A percentile compares a stretch with the other conserved stretches of the same genome.
Evolutionary conservation across 2,329 filamentous ascomycete genomes (phyloP).

Genomic region (Scedosporium apiospermum): DNA sequence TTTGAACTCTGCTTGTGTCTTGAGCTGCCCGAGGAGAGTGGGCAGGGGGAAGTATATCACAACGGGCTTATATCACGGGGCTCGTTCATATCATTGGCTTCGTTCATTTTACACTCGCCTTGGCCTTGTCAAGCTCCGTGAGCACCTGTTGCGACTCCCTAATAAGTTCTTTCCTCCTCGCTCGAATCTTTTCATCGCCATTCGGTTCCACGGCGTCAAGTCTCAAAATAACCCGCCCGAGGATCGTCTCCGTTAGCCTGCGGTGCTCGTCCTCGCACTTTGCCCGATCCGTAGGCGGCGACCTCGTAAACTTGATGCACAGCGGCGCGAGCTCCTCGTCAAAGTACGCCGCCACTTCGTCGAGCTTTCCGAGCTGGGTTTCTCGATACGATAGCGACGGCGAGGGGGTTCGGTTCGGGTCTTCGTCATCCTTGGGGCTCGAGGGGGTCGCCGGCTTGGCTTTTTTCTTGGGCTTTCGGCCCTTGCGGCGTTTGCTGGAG

Average conservation of each 20-base stretch:
- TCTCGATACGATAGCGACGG: slow-evolving; percentile 22
- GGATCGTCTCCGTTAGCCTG: slow-evolving; percentile 63
- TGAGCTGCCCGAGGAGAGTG: too few relatives aligned
- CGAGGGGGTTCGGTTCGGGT: neutral
- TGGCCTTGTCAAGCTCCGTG: slow-evolving; percentile 48
- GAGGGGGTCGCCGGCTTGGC: slow-evolving; percentile 20
- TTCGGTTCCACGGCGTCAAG: slow-evolving; percentile 67
- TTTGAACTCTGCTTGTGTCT: too few relatives aligned
- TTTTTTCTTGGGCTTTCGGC: slow-evolving; percentile 33
- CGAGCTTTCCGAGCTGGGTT: slow-evolving; percentile 49
- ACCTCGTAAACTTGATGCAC: slow-evolving; percentile 49
- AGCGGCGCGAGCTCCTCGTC: slow-evolving; percentile 54
- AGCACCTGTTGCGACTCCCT: slow-evolving; percentile 59
- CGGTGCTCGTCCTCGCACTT: slow-evolving; percentile 67
- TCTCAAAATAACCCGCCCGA: slow-evolving; percentile 69
- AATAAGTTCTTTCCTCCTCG: slow-evolving; percentile 63
- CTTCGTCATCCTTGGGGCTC: slow-evolving; percentile 18
- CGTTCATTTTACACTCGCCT: slow-evolving; percentile 9
- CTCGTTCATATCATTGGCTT: neutral
- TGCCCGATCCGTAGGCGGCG: slow-evolving; percentile 55
- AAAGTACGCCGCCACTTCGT: slow-evolving; percentile 57
- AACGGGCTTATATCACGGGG: too few relatives aligned
- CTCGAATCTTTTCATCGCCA: slow-evolving; percentile 55
- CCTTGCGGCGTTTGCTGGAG: slow-evolving; percentile 22
- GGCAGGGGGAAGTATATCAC: too few relatives aligned